Evolutionary conservation across 176 grass and related monocot genomes (phyloP), one percentile per base, ranked within the genome.

Genomic region (Poa pratensis): DNA sequence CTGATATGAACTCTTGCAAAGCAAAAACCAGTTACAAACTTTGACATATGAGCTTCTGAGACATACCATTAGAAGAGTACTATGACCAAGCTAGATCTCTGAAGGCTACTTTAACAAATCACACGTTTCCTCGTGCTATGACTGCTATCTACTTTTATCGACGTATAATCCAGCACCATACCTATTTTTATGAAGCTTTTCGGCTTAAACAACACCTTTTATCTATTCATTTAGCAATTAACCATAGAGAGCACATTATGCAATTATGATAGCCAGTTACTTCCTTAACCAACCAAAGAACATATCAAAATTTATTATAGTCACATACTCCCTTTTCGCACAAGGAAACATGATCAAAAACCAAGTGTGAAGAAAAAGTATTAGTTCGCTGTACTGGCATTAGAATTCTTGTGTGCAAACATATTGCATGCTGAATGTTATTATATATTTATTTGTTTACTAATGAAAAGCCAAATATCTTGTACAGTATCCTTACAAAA

Each of bases 401-500:
- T 63, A 64, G 15, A 12, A 19, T 27, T 65, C 49, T 66, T 79
- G 17, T 72, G 55, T 73, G 45, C n/a, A 77, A 83, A 24, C 53
- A 54, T 39, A 70, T 64, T 43, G 48, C 65, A 82, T 42, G 51
- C 55, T 69, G 37, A 73, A 83, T 42, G 28, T 23, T 50, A 83
- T 17, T 27, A 58, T 15, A 66, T 19, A 83, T 19, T 61, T 62
- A 20, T 48, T 62, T 74, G 24, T 8, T 52, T 13, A 35, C 30
- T 62, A 76, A 72, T 73, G 55, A 14, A 22, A 75, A 40, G 1
- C 52, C 24, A 51, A 77, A 65, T 60, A 34, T 86, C 59, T 11
- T 15, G 71, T 51, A 35, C 24, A 73, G 53, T 74, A 75, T 81
- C 49, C 63, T 32, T 75, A 46, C 55, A 84, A 80, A 80, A 57